These are phyloP conservation scores for Geotrichum fermentans DNA, from an alignment of 1,139 yeast species.

Conservation along the genomic window DNA sequence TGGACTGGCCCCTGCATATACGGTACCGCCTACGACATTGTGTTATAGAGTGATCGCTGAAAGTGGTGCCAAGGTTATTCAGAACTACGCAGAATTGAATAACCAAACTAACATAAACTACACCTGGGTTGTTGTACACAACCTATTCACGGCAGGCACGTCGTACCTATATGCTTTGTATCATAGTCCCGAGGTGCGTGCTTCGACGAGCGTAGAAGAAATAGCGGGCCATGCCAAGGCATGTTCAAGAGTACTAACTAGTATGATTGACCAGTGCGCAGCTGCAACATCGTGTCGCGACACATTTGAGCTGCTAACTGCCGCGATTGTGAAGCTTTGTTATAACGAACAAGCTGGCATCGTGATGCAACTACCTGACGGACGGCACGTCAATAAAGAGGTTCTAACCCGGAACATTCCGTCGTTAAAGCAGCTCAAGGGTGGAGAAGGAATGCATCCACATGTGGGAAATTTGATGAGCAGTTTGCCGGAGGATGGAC, in stretches of 20 bases:
- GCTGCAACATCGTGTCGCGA: slow-evolving; percentile 72
- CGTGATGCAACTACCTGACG: slow-evolving; percentile 18
- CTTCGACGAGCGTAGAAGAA: slow-evolving; percentile 45
- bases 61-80: slow-evolving; percentile 62
- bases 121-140: slow-evolving; percentile 93
- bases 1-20: slow-evolving; percentile 71
- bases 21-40: slow-evolving; percentile 45
- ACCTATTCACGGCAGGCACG: slow-evolving; percentile 83
- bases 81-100: slow-evolving; percentile 56
- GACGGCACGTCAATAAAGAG: slow-evolving; percentile 15
- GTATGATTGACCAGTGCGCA: slow-evolving; percentile 65
- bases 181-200: slow-evolving; percentile 54
- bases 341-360: slow-evolving; percentile 39
- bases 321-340: slow-evolving; percentile 63
- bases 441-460: slow-evolving; percentile 2
- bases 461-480: slow-evolving; percentile 7
- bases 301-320: slow-evolving; percentile 64
- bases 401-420: slow-evolving; percentile 1
- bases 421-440: slow-evolving; percentile 3
- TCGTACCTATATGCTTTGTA: slow-evolving; percentile 74
- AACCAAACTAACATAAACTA: slow-evolving; percentile 61
- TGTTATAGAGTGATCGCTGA: slow-evolving; percentile 57
- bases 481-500: background rate
- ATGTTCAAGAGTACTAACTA: slow-evolving; percentile 57
- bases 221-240: slow-evolving; percentile 53